Evolutionary conservation across 2,329 filamentous ascomycete species (phyloP), one percentile per base, ranked within the genome.

Genomic region (Fusarium phyllophilum): DNA sequence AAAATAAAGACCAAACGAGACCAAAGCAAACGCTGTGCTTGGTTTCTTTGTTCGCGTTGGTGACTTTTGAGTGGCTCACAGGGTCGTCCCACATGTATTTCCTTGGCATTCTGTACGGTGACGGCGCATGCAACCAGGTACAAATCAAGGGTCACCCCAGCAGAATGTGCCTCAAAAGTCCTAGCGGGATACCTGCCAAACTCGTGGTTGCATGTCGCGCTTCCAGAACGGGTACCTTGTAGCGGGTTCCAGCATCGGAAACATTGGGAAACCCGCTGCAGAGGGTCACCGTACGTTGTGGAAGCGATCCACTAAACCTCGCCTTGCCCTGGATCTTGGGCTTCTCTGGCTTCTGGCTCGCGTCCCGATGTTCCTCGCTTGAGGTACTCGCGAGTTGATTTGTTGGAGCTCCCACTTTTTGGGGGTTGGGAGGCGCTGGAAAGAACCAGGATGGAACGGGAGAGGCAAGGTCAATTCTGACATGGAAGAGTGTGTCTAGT

Each of bases 351-450:
- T 36, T 70, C 60, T 70, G 70, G 59, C 66, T 69, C 61, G 46
- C 59, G 66, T 68, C 49, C 66, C 57, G 60, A 68, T 46, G 62
- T 67, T 54, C 66, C 62, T 74, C 66, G 70, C 51, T 68, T 66
- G 57, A 46, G 22, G 46, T 29, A 34, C 45, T 65, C 41, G 12
- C 10, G 52, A 58, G 41, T 14, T 70, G 60, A 73, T 73, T 67
- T 67, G 70, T 38, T 38, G 41, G 49, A 56, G 48, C 63, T 59
- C 71, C 71, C 71, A 74, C 71, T 74, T 69, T 75, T 69, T 60
- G 57, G 46, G 59, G 63, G 72, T 60, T 72, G 63, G 68, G 56
- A 72, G 58, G 42, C 55, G 45, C n/a, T 65, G 63, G 64, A 39
- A 64, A 51, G 58, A 45, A 72, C 54, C 51, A 55, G 57, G 34